A percentile compares a stretch with the other conserved stretches of the same genome.
These are phyloP conservation scores for Monosporascus cannonballus DNA, from an alignment of 2,329 filamentous ascomycete species.

Conservation along the genomic window DNA sequence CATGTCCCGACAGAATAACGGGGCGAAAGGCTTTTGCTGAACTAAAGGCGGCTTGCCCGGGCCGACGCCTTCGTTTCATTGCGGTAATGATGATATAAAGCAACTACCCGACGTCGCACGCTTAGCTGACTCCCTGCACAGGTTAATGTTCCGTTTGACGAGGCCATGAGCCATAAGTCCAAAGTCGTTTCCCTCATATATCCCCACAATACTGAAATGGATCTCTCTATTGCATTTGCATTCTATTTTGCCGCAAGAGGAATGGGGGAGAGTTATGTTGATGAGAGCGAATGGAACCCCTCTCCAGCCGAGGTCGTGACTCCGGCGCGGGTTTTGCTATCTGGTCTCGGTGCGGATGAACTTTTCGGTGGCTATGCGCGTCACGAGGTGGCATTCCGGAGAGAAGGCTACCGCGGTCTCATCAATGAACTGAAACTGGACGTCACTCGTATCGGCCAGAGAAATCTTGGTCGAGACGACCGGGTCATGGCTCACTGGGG, in stretches of 20 bases:
- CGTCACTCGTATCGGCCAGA: slow-evolving; percentile 76
- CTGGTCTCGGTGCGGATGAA: slow-evolving; percentile 91
- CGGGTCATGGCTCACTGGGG: slow-evolving; percentile 85
- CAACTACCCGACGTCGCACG: no score
- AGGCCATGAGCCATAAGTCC: slow-evolving; percentile 62
- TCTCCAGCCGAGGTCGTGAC: slow-evolving; percentile 37
- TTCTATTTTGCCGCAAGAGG: slow-evolving; percentile 93
- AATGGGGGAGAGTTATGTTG: slow-evolving; percentile 40
- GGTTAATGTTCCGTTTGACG: slow-evolving; percentile 76
- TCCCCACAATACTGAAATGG: slow-evolving; percentile 98
- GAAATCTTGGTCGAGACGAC: slow-evolving; percentile 94
- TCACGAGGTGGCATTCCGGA: slow-evolving; percentile 69
- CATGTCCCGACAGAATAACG: slow-evolving; percentile 85
- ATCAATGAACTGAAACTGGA: slow-evolving; percentile 81
- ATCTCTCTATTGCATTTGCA: slow-evolving; percentile 86
- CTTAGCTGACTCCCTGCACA: slow-evolving; percentile 20
- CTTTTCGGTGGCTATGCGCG: slow-evolving; percentile 90
- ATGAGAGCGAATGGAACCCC: slow-evolving; percentile 18
- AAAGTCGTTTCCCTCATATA: slow-evolving; percentile 73
- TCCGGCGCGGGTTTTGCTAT: slow-evolving; percentile 75
- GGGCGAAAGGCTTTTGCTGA: slow-evolving; percentile 77
- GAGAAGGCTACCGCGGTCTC: slow-evolving; percentile 63
- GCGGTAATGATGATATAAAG: slow-evolving; percentile 36
- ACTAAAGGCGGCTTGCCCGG: slow-evolving; percentile 61
- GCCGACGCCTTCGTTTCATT: slow-evolving; percentile 75